Evolutionary conservation across 1,284 basidiomycete genomes (phyloP).

Genomic region (Ustanciosporium gigantosporum): DNA sequence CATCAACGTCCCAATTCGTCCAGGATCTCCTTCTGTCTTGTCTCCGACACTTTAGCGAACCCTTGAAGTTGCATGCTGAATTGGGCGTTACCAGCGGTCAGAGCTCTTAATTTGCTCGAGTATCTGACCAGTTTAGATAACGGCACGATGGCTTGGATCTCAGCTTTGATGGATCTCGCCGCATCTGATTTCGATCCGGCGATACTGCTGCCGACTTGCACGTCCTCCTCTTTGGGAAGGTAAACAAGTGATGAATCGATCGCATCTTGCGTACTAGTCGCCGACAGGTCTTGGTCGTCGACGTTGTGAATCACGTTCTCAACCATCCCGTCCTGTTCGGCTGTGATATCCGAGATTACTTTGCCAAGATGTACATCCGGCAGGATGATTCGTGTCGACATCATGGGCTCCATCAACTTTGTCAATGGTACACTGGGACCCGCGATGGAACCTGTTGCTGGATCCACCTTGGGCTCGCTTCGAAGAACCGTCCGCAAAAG

Average conservation of each 20-base stretch:
- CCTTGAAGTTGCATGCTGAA: slow-evolving; percentile 79
- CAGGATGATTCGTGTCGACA: slow-evolving; percentile 46
- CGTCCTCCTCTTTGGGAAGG: slow-evolving; percentile 71
- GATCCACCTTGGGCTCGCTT: slow-evolving; percentile 7
- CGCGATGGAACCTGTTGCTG: slow-evolving; percentile 1
- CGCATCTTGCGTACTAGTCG: slow-evolving; percentile 63
- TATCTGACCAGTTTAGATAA: slow-evolving; percentile 80
- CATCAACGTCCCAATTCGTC: slow-evolving; percentile 39
- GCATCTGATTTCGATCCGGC: slow-evolving; percentile 53
- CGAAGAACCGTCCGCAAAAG: slow-evolving; percentile 40
- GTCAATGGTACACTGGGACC: slow-evolving; percentile 4
- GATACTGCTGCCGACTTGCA: slow-evolving; percentile 66
- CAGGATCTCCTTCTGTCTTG: slow-evolving; percentile 48
- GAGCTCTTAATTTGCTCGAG: slow-evolving; percentile 73
- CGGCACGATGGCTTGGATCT: slow-evolving; percentile 68
- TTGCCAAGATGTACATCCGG: slow-evolving; percentile 44
- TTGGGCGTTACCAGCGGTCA: slow-evolving; percentile 78
- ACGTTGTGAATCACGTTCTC: slow-evolving; percentile 40
- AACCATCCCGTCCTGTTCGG: slow-evolving; percentile 50
- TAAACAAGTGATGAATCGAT: slow-evolving; percentile 71
- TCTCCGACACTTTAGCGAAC: slow-evolving; percentile 66
- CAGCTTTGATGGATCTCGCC: slow-evolving; percentile 25
- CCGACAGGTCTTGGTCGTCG: not conserved
- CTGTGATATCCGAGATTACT: slow-evolving; percentile 52
- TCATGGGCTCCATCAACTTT: slow-evolving; percentile 58